Base-by-base conservation (phyloP, 768 basidiomycete species). In the Termitomyces sp. region DNA sequence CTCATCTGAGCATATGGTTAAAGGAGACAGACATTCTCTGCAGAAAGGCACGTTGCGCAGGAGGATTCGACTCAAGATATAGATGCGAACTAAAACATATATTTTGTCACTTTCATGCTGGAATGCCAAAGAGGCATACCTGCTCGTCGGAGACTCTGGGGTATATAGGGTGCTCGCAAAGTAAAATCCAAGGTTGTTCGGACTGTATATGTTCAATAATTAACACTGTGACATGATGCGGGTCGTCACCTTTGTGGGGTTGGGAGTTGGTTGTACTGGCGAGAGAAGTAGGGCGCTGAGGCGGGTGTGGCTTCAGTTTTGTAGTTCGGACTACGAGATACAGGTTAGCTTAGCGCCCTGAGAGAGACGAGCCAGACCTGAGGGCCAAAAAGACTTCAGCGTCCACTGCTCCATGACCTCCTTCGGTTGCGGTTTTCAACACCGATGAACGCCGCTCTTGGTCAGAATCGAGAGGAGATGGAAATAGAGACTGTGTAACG, bases 251-350 rank as follows among this genome's bases (percentile, higher is more conserved):
- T 66, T 51, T 75, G 74, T 22, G 75, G 75, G 22, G 75, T 76
- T 31, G 74, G 74, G 37, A 76, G 65, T 55, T 75, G 74, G 37
- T 61, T 70, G 58, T 67, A 69, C 39, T 65, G 68, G 37, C 64
- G 68, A 16, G 67, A 51, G 18, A 68, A 58, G 56, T 68, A 69
- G 4, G 39, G 3, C 18, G 27, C 27, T 15, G 70, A 54, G 7
- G 70, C 58, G 4, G 65, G 49, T 1, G 66, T 57, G 6, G 54
- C 46, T 50, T 66, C 66, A 31, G 54, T 36, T 30, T 57, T 62
- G 42, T 61, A 58, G 49, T 49, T 58, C 6, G 61, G 52, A 52
- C 65, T 70, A 58, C 18, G 37, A 54, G 27, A 48, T 12, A 46
- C 59, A 18, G 58, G 42, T 18, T 53, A n/a, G 33, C n/a, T 45